Evolutionary conservation across 768 basidiomycete genomes (phyloP).

Genomic region (Lentinula sp.): DNA sequence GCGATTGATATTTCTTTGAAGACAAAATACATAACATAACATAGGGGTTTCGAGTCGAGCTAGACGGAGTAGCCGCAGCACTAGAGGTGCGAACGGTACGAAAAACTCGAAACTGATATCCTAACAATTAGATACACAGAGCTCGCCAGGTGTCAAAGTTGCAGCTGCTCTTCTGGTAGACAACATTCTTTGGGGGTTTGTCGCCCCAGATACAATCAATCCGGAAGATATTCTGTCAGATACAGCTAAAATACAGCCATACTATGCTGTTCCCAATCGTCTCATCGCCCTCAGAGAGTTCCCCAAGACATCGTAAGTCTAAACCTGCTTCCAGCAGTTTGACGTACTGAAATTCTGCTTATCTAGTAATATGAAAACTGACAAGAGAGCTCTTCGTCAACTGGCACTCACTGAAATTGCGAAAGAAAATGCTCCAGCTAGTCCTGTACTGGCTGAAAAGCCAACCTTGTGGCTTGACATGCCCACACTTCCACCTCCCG

Average conservation of each 20-base stretch:
- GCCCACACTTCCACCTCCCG: conserved; percentile 19
- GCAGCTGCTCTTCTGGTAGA: conserved; percentile 48
- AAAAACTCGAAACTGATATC: conserved; percentile 10
- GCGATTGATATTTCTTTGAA: neutral
- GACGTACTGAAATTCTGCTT: neutral
- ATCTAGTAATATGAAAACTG: conserved; percentile 43
- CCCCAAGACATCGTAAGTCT: conserved; percentile 44
- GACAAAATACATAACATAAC: neutral
- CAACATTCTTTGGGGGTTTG: conserved; percentile 49
- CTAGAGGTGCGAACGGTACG: conserved; percentile 38
- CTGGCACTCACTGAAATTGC: conserved; percentile 21
- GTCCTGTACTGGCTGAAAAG: conserved; percentile 15
- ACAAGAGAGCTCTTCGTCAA: conserved; percentile 38
- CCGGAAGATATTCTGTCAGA: conserved; percentile 34
- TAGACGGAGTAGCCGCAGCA: conserved; percentile 55
- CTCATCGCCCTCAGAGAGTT: conserved; percentile 37
- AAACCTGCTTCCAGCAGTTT: neutral
- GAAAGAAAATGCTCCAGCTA: conserved; percentile 9
- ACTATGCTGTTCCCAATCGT: conserved; percentile 51
- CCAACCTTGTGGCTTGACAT: conserved; percentile 12
- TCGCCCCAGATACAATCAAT: conserved; percentile 31
- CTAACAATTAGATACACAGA: conserved; percentile 18
- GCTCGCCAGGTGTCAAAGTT: conserved; percentile 32
- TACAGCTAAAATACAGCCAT: conserved; percentile 47
- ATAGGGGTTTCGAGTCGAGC: conserved; percentile 57